Conservation (phyloP, 2,329 filamentous ascomycete species). For the Cordyceps militaris region DNA sequence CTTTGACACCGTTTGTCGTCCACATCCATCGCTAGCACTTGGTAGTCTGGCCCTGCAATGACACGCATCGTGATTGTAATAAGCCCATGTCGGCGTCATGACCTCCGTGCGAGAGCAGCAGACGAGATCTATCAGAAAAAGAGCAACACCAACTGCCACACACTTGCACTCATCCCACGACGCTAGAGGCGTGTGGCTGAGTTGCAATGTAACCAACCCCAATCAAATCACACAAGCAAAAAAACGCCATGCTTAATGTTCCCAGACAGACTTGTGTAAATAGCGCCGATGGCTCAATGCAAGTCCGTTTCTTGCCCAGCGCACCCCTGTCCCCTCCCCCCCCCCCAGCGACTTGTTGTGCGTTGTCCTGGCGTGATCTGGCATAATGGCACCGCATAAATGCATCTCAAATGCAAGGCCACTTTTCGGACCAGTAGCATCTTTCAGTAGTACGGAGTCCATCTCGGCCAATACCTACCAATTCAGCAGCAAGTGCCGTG, state of each 20-base stretch:
- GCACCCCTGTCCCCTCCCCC: neutral
- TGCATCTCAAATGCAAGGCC: neutral
- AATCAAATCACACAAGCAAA: neutral
- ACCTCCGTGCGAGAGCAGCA: neutral
- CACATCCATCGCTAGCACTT: neutral
- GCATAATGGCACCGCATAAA: constrained; percentile 2
- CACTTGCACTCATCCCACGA: neutral
- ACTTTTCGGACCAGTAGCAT: neutral
- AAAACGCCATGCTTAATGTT: neutral
- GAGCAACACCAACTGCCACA: neutral
- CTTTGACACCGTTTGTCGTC: neutral
- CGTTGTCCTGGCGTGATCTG: neutral
- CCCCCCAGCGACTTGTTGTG: neutral
- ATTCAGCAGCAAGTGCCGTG: neutral
- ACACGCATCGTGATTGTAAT: neutral
- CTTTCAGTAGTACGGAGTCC: neutral
- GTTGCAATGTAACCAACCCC: neutral
- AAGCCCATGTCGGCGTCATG: constrained; percentile 7
- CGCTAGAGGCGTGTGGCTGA: neutral
- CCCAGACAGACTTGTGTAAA: neutral
- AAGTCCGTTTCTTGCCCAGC: neutral
- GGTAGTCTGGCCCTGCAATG: too few species aligned
- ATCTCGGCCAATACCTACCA: neutral
- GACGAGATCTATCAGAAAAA: neutral
- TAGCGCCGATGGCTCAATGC: constrained; percentile 8